A percentile compares a stretch with the other conserved stretches of the same genome.
Evolutionary conservation across 2,329 filamentous ascomycete species (phyloP).

Genomic region (Tolypocladium inflatum): DNA sequence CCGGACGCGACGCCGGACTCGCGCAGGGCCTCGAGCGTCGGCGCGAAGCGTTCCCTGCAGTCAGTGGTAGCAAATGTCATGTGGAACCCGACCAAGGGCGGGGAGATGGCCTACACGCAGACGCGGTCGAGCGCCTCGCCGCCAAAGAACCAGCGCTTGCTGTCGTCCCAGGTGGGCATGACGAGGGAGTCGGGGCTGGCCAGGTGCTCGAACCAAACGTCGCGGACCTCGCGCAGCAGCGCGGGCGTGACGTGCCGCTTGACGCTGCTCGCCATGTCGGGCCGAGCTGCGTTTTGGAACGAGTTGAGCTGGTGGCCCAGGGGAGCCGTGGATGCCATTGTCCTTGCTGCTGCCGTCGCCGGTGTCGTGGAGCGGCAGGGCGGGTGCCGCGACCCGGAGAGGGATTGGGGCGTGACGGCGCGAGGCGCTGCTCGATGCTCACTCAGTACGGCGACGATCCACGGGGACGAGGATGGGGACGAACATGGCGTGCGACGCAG

Average conservation of each 20-base stretch:
- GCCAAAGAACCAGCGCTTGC: slow-evolving; percentile 24
- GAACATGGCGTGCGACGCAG: background rate
- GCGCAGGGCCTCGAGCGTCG: slow-evolving; percentile 23
- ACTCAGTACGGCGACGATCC: background rate
- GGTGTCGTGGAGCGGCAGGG: background rate
- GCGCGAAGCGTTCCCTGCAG: slow-evolving; percentile 19
- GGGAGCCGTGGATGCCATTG: background rate
- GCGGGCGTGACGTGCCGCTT: slow-evolving; percentile 15
- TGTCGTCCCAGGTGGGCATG: slow-evolving; percentile 14
- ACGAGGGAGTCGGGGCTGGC: slow-evolving; percentile 14
- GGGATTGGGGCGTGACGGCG: background rate
- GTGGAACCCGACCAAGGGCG: no score
- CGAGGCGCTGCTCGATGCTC: background rate
- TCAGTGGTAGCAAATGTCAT: background rate
- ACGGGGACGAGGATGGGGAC: background rate
- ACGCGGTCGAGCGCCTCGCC: slow-evolving; percentile 22
- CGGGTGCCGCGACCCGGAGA: background rate
- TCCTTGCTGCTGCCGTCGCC: background rate
- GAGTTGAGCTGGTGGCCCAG: background rate
- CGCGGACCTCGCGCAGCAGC: slow-evolving; percentile 18
- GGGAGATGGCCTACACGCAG: slow-evolving; percentile 17
- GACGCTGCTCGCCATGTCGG: slow-evolving; percentile 5
- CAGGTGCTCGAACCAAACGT: slow-evolving; percentile 30
- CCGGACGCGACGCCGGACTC: slow-evolving; percentile 14
- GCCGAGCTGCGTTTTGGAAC: background rate